phyloP scores from a whole-genome alignment of 1,284 basidiomycete genomes.

The Meira miltonrushii region DNA sequence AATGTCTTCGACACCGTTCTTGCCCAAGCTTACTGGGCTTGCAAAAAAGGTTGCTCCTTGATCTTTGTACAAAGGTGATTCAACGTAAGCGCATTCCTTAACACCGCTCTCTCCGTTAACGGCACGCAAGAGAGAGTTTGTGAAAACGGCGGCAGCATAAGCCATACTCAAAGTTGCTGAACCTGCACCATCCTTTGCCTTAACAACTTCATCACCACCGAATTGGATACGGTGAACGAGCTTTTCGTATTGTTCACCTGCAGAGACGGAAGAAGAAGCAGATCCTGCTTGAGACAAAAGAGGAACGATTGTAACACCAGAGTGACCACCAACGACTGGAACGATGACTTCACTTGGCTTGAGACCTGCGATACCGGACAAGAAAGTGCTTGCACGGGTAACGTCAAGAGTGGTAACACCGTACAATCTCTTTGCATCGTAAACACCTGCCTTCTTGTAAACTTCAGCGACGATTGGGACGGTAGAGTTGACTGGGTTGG shows the following conservation, averaged over 20 bases:
- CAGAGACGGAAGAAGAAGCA: slow-evolving; percentile 57
- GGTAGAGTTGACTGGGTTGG: slow-evolving; percentile 72
- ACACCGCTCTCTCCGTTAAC: slow-evolving; percentile 81
- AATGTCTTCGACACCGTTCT: slow-evolving; percentile 49
- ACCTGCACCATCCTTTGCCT: slow-evolving; percentile 83
- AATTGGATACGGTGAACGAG: slow-evolving; percentile 74
- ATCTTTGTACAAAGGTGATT: slow-evolving; percentile 68
- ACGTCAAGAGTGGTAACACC: slow-evolving; percentile 96
- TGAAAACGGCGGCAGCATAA: slow-evolving; percentile 59
- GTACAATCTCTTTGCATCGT: slow-evolving; percentile 66
- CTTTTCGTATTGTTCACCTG: slow-evolving; percentile 59
- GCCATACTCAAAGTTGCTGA: slow-evolving; percentile 86
- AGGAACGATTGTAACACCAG: slow-evolving; percentile 92
- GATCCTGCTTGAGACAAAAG: slow-evolving; percentile 80
- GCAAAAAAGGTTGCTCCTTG: slow-evolving; percentile 61
- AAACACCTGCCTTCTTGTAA: slow-evolving; percentile 87
- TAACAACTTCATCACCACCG: slow-evolving; percentile 88
- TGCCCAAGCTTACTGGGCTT: slow-evolving; percentile 44
- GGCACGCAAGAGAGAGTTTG: slow-evolving; percentile 77
- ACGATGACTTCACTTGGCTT: slow-evolving; percentile 66
- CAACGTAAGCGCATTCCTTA: slow-evolving; percentile 76
- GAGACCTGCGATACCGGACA: slow-evolving; percentile 63
- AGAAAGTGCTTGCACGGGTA: slow-evolving; percentile 88
- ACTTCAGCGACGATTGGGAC: slow-evolving; percentile 94
- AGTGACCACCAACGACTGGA: slow-evolving; percentile 93